phyloP scores from a whole-genome alignment of 163 green algal genomes.

The Volvox carteri region DNA sequence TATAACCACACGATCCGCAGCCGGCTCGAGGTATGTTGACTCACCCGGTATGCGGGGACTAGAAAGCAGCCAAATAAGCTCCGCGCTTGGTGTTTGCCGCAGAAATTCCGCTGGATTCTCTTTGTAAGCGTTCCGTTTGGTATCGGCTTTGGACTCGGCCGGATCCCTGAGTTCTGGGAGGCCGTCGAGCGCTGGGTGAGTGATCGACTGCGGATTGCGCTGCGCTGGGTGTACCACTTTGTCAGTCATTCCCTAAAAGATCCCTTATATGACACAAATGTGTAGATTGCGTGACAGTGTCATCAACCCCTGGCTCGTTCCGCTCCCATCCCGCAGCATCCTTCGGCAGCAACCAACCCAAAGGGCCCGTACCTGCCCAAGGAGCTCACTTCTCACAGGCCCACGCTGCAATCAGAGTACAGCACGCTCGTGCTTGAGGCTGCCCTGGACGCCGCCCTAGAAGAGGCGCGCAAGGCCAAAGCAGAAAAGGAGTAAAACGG shows the following conservation, averaged over 20 bases:
- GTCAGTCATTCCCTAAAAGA: too few relatives aligned
- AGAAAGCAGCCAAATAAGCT: neutral
- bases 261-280: too few relatives aligned
- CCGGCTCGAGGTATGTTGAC: slow-evolving; percentile 38
- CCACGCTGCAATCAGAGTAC: slow-evolving; percentile 70
- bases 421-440: slow-evolving; percentile 63
- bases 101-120: slow-evolving; percentile 93
- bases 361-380: slow-evolving; percentile 67
- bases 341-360: slow-evolving; percentile 65
- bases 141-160: slow-evolving; percentile 85
- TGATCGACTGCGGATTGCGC: too few relatives aligned
- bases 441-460: slow-evolving; percentile 64
- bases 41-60: neutral
- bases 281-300: too few relatives aligned
- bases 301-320: neutral
- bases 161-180: slow-evolving; percentile 83
- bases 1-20: neutral
- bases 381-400: slow-evolving; percentile 63
- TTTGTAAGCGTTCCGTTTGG: slow-evolving; percentile 89
- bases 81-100: slow-evolving; percentile 11
- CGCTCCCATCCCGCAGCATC: slow-evolving; percentile 57
- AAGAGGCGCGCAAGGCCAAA: slow-evolving; percentile 62
- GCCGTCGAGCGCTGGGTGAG: slow-evolving; percentile 78
- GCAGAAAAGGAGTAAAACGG: slow-evolving; percentile 31
- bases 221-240: too few relatives aligned